Evolutionary conservation across 306 rosid genomes (phyloP).

Genomic region (Mimosa pudica): DNA sequence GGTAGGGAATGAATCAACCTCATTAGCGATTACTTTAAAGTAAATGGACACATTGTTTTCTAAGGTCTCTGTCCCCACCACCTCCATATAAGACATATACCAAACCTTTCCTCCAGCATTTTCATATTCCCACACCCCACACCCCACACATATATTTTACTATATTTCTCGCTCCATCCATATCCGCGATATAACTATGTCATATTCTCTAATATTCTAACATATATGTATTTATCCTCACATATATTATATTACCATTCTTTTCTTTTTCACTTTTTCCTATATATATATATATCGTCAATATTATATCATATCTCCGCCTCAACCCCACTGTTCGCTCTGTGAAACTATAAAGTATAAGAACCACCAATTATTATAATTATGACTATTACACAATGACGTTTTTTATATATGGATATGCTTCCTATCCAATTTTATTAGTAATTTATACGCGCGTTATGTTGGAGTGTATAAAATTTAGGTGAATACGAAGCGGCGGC

Average conservation of each 20-base stretch:
- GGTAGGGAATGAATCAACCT: background rate
- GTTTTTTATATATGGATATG: background rate
- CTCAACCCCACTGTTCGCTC: background rate
- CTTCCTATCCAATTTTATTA: background rate
- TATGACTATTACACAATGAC: background rate
- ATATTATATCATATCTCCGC: background rate
- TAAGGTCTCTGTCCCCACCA: slow-evolving; percentile 10
- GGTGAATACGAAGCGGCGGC: background rate
- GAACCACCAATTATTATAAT: background rate
- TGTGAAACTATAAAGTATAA: background rate
- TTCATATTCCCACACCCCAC: background rate
- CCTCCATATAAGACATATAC: slow-evolving; percentile 1
- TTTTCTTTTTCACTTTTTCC: background rate
- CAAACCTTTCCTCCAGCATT: slow-evolving; percentile 10
- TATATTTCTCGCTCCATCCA: background rate
- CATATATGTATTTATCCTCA: too few relatives aligned
- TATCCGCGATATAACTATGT: background rate
- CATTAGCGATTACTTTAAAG: background rate
- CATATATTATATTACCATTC: background rate
- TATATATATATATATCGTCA: background rate
- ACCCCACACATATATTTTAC: background rate
- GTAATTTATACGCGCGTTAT: background rate
- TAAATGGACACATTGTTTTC: background rate
- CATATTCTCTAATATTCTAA: background rate
- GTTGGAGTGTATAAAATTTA: background rate